phyloP scores from a whole-genome alignment of 345 rosid species.

The Passiflora organensis region DNA sequence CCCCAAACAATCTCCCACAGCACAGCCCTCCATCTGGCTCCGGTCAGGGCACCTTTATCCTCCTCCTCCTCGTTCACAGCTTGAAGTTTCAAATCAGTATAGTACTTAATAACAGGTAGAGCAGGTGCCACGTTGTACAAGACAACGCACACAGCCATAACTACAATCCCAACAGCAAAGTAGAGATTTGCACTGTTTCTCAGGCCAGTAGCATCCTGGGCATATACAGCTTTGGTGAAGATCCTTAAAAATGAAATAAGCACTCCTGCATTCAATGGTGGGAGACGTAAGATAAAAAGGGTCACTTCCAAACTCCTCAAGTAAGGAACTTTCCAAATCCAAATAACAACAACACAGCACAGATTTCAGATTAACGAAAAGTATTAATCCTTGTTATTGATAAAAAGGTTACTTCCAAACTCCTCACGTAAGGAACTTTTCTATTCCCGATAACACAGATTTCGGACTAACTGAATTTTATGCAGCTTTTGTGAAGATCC shows the following conservation, averaged over 20 bases:
- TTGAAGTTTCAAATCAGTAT: slow-evolving; percentile 53
- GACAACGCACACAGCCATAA: slow-evolving; percentile 64
- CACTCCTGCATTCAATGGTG: slow-evolving; percentile 55
- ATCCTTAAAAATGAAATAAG: slow-evolving; percentile 78
- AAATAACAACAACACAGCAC: neutral
- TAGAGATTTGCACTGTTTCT: slow-evolving; percentile 79
- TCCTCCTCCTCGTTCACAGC: slow-evolving; percentile 48
- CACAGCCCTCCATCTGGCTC: slow-evolving; percentile 56
- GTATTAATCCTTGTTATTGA: neutral
- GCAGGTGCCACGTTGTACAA: slow-evolving; percentile 62
- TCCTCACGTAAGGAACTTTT: neutral
- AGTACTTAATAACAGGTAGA: slow-evolving; percentile 77
- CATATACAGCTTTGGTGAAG: slow-evolving; percentile 68
- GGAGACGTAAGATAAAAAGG: neutral
- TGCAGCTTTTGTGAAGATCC: slow-evolving; percentile 75
- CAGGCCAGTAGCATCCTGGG: slow-evolving; percentile 66
- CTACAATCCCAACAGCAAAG: slow-evolving; percentile 63
- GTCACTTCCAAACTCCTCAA: no score
- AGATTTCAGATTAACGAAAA: no score
- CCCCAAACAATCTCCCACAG: slow-evolving; percentile 53
- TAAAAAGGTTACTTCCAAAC: neutral
- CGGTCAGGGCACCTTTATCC: slow-evolving; percentile 45
- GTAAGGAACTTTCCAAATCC: neutral
- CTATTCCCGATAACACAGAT: no score
- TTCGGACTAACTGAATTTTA: no score